Base-by-base conservation (phyloP, 2,329 filamentous ascomycete genomes). In the Fusarium sp. region DNA sequence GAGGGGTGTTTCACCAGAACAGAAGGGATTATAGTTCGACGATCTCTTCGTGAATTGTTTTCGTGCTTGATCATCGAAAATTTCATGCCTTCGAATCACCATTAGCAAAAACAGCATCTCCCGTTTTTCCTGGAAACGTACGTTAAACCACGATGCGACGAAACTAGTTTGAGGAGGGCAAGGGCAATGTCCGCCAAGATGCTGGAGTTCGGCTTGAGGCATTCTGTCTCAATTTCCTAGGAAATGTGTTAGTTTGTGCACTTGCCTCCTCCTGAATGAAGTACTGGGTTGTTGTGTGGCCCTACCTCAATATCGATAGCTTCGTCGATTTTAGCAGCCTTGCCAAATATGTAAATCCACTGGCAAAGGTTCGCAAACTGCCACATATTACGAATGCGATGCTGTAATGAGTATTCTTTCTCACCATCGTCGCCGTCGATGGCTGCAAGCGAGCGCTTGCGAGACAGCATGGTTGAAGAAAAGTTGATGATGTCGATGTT, bases 301-400 rank as follows among this genome's bases (percentile, higher is more conserved):
- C 47, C 38, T 89, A 97, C 96, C 85, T 98, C 95, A 73, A 98
- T 93, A 79, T 95, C 94, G 71, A 98, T 88, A 79, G 92, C 91
- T 71, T 97, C 93, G 77, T 96, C 92, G 74, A 98, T 93, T 84
- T 97, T 98, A 81, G 97, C 91, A 47, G 91, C 91, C 78, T 92
- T 91, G 70, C 95, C 95, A 82, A 99, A 99, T 44, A 95, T 90
- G 81, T 92, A 93, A 69, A 98, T 93, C 88, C 95, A 99, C 83
- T 99, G 95, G 84, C 92, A 95, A 13, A 98, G 85, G 78, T 95
- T 95, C 69, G 95, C 94, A 83, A 98, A 98, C 82, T 98, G 93
- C 95, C 95, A 98, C 88, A 93, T 95, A 80, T 93, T 96, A 71
- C 95, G 91, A 75, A 98, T 88, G 73, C 87, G 91, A 65, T 90